Base-by-base conservation (phyloP, 495 filamentous ascomycete species). In the Hypoxylon fuscum region DNA sequence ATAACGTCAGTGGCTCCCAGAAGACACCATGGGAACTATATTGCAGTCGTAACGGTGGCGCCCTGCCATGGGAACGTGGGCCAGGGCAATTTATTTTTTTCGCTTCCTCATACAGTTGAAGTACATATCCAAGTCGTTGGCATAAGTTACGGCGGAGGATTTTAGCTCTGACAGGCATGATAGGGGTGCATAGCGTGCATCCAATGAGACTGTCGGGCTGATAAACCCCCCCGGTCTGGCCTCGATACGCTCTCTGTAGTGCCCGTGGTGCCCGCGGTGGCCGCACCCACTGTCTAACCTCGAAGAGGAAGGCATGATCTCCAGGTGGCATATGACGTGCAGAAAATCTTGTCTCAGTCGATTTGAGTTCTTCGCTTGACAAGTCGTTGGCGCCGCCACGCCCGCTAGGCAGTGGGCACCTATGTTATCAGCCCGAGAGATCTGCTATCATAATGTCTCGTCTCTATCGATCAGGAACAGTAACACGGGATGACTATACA, bases 391-490 rank as follows among this genome's bases (percentile, higher is more conserved):
- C 56, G 46, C 15, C 45, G 63, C 58, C 48, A 50, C 64, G 54
- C 58, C 54, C 40, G 17, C 47, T 37, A 51, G 21, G 22, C 42
- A 46, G 51, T 55, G 53, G 50, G 46, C 32, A 38, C 9, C 56
- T 48, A 34, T 56, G 59, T 62, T 63, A 68, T 68, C 59, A 68
- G 42, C 53, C 52, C 34, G 47, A 62, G 5, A 56, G 54, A 63
- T 59, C 59, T 63, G 64, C 54, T 68, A 68, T 68, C 64, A 47
- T 43, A 15, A n/a, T 45, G 59, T 62, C 64, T 68, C 59, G 64
- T 68, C 54, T 68, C 63, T 57, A 68, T 68, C 59, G 55, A 66
- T 68, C 64, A 68, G 64, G 64, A 62, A 68, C 64, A 68, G 64
- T 68, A 62, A 68, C 64, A 68, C 64, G 58, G 64, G 50, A 62